Conservation (phyloP, 106 monocot genomes). For the Hemerocallis citrina region DNA sequence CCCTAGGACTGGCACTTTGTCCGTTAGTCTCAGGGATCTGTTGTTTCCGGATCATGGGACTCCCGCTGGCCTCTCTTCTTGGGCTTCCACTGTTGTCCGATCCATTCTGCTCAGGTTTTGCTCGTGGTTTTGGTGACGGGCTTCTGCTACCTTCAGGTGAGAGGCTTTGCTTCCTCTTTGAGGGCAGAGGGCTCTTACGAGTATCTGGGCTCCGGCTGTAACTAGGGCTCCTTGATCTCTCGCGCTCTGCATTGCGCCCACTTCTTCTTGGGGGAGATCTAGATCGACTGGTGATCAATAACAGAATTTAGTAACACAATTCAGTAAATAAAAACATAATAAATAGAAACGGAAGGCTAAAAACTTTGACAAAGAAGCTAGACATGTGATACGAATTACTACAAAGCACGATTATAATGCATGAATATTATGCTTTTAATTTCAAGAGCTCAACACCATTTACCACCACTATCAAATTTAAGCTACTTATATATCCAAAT, state of each 20-base stretch:
- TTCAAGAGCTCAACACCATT: too few species aligned
- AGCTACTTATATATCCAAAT: too few species aligned
- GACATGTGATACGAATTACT: too few species aligned
- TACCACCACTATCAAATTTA: too few species aligned
- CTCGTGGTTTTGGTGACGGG: conserved; percentile 22
- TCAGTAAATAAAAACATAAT: too few species aligned
- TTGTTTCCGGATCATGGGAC: conserved; percentile 16
- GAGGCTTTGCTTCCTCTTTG: conserved; percentile 30
- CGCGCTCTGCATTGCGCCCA: conserved; percentile 30
- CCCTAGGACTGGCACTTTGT: conserved; percentile 5
- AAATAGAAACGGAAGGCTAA: too few species aligned
- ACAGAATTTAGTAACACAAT: neutral
- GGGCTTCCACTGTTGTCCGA: conserved; percentile 55
- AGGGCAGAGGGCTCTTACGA: conserved; percentile 21
- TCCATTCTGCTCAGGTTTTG: conserved; percentile 23
- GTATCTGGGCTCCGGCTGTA: conserved; percentile 52
- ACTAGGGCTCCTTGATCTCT: conserved; percentile 40
- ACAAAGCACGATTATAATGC: too few species aligned
- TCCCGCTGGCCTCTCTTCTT: conserved; percentile 29
- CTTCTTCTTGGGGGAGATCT: too few species aligned
- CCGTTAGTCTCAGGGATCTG: conserved; percentile 11
- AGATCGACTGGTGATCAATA: conserved; percentile 36
- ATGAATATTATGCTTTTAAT: too few species aligned
- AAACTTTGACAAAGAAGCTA: too few species aligned
- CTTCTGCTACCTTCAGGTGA: conserved; percentile 44